Percentiles rank a stretch among this genome's conserved stretches.
Conservation (phyloP, 2,329 filamentous ascomycete species). For the Coniochaeta sp. region DNA sequence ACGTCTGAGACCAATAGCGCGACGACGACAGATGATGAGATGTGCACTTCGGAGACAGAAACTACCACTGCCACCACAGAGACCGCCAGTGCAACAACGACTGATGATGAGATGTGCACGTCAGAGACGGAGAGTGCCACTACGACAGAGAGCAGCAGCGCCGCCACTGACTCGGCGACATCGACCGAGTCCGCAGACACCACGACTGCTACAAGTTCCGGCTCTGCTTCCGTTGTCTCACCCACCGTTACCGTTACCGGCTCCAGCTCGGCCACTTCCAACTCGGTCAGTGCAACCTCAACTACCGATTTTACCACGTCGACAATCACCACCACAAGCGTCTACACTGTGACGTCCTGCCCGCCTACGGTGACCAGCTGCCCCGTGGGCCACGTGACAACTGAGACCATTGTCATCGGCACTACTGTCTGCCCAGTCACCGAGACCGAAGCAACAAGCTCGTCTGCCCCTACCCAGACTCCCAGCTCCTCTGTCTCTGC, state of each 20-base stretch:
- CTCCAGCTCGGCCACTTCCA: no score
- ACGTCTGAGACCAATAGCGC: background rate
- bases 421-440: background rate
- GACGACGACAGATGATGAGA: background rate
- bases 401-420: background rate
- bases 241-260: background rate
- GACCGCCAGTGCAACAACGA: background rate
- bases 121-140: background rate
- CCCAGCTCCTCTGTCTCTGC: background rate
- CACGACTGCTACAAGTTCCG: no score
- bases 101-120: background rate
- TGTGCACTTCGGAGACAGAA: background rate
- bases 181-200: no score
- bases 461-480: background rate
- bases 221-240: background rate
- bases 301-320: background rate
- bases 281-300: background rate
- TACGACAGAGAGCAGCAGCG: background rate
- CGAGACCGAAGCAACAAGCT: background rate
- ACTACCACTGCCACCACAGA: background rate
- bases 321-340: background rate
- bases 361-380: background rate
- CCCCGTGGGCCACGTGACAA: background rate
- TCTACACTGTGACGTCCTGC: background rate
- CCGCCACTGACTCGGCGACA: background rate